These are phyloP conservation scores for Suillus weaverae DNA, from an alignment of 768 basidiomycete genomes.

Conservation along the genomic window DNA sequence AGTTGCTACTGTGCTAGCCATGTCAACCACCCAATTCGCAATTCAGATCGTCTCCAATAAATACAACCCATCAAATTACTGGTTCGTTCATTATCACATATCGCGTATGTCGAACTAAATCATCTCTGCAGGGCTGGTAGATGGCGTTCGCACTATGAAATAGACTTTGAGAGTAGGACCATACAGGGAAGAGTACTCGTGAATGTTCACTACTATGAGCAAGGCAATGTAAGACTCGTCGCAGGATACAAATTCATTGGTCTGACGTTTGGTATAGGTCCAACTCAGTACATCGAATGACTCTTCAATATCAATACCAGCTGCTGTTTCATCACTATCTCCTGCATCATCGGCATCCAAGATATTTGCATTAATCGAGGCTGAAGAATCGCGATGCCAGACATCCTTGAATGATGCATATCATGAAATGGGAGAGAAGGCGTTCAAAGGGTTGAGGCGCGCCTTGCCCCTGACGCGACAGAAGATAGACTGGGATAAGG, in stretches of 20 bases:
- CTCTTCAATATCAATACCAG: slow-evolving; percentile 61
- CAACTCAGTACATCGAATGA: slow-evolving; percentile 82
- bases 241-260: neutral
- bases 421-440: slow-evolving; percentile 88
- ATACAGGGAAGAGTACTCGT: slow-evolving; percentile 75
- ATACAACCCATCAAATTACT: slow-evolving; percentile 92
- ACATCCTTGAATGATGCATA: slow-evolving; percentile 78
- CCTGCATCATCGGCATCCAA: slow-evolving; percentile 60
- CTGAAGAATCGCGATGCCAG: slow-evolving; percentile 82
- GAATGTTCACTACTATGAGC: slow-evolving; percentile 96
- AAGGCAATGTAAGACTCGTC: slow-evolving; percentile 75
- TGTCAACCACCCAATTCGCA: slow-evolving; percentile 50
- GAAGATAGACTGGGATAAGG: slow-evolving; percentile 97
- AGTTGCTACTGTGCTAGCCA: slow-evolving; percentile 69
- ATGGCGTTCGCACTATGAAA: slow-evolving; percentile 86
- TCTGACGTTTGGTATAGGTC: slow-evolving; percentile 51
- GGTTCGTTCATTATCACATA: slow-evolving; percentile 48
- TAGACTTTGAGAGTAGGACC: slow-evolving; percentile 63
- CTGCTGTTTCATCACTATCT: slow-evolving; percentile 53
- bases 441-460: slow-evolving; percentile 87
- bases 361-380: slow-evolving; percentile 77
- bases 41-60: slow-evolving; percentile 93
- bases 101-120: neutral
- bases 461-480: slow-evolving; percentile 90
- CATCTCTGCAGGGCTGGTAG: slow-evolving; percentile 74